Evolutionary conservation across 345 rosid species (phyloP).

Genomic region (Eucalyptus tenuipes): DNA sequence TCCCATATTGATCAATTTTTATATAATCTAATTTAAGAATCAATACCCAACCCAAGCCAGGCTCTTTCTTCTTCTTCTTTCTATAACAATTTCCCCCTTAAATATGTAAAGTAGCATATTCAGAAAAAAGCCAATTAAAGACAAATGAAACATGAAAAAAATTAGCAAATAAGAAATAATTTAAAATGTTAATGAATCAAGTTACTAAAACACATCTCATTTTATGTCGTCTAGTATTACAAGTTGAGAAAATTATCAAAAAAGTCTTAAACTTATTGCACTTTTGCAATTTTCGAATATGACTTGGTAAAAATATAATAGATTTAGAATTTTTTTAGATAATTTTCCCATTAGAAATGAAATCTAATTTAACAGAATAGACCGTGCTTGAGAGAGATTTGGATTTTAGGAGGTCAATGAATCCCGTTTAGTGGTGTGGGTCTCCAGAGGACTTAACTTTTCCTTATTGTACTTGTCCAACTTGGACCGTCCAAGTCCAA

Average conservation of each 20-base stretch:
- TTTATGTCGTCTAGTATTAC: no score
- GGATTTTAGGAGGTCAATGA: neutral
- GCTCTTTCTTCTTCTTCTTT: neutral
- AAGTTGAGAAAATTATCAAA: no score
- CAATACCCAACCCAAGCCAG: rapidly evolving
- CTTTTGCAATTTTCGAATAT: rapidly evolving
- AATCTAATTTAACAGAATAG: no score
- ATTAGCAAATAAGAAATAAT: neutral
- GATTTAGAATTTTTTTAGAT: no score
- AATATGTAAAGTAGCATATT: neutral
- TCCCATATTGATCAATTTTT: neutral
- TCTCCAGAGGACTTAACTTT: neutral
- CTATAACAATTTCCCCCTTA: no score
- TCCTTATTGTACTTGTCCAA: neutral
- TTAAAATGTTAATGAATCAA: no score
- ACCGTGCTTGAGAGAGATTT: neutral
- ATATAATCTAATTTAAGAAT: no score
- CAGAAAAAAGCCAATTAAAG: neutral
- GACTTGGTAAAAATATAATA: no score
- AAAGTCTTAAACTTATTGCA: no score
- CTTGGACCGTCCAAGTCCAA: neutral
- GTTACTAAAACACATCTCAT: neutral
- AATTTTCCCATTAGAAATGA: no score
- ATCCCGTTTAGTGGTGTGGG: neutral
- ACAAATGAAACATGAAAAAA: no score